A percentile compares a stretch with the other conserved stretches of the same genome.
phyloP scores from a whole-genome alignment of 441 rosid genomes.

The Aleurites moluccanus region DNA sequence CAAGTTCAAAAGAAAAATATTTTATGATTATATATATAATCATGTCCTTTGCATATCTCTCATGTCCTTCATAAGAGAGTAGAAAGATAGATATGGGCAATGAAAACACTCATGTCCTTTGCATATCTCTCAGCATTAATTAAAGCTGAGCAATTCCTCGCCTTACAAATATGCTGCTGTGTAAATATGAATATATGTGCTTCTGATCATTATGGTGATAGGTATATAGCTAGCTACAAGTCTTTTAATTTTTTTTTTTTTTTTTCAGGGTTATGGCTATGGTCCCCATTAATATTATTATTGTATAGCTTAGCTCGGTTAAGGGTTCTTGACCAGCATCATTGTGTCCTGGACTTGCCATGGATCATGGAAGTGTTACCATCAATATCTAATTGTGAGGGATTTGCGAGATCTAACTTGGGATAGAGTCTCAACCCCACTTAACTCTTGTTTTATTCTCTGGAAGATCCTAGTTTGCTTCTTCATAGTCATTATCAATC shows the following conservation, averaged over 20 bases:
- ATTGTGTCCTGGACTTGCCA: constrained; percentile 38
- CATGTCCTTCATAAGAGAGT: too few relatives aligned
- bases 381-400: constrained; percentile 47
- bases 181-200: constrained; percentile 10
- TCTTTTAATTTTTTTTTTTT: background rate
- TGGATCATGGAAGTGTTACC: constrained; percentile 55
- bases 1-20: too few relatives aligned
- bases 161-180: constrained; percentile 28
- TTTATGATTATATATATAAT: too few relatives aligned
- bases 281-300: constrained; percentile 34
- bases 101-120: constrained; percentile 22
- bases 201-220: constrained; percentile 9
- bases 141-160: constrained; percentile 23
- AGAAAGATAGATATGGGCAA: background rate
- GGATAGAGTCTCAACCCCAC: constrained; percentile 39
- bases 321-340: constrained; percentile 25
- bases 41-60: too few relatives aligned
- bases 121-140: constrained; percentile 27
- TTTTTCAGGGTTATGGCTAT: background rate
- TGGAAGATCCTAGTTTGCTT: constrained; percentile 38
- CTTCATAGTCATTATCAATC: constrained; percentile 27
- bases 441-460: constrained; percentile 45
- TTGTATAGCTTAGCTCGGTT: background rate
- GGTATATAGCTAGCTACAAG: too few relatives aligned
- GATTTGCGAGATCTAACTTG: constrained; percentile 43